phyloP scores from a whole-genome alignment of 2,329 filamentous ascomycete genomes.

The Leptographium galeiforme region DNA sequence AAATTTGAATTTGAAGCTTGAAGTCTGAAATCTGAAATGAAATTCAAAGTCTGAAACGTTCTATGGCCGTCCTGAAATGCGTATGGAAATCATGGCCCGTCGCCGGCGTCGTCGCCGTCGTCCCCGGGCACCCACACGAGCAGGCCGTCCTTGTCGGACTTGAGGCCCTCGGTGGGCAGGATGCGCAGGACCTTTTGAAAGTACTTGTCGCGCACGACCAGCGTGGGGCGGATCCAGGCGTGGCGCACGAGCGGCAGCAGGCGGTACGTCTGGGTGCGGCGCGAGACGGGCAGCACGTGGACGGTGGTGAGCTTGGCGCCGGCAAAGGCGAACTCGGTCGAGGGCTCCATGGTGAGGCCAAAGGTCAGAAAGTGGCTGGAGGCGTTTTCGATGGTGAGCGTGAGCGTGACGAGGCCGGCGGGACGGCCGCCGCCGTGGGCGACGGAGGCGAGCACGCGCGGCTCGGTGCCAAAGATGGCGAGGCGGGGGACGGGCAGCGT shows the following conservation, averaged over 20 bases:
- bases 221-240: conserved; percentile 54
- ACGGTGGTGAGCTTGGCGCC: conserved; percentile 71
- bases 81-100: background rate
- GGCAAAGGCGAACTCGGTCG: conserved; percentile 84
- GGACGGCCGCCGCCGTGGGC: conserved; percentile 12
- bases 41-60: background rate
- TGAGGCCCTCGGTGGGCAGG: conserved; percentile 61
- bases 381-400: conserved; percentile 74
- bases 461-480: conserved; percentile 68
- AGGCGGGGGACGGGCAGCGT: conserved; percentile 67
- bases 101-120: conserved; percentile 13
- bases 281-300: conserved; percentile 70
- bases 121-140: conserved; percentile 46
- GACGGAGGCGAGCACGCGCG: conserved; percentile 60
- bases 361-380: conserved; percentile 93
- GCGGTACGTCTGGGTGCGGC: conserved; percentile 59
- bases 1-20: too few relatives aligned
- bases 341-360: conserved; percentile 81
- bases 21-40: background rate
- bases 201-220: conserved; percentile 76
- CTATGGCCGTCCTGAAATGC: background rate
- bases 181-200: conserved; percentile 85
- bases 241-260: conserved; percentile 55
- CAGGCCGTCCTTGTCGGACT: conserved; percentile 56
- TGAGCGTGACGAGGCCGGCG: conserved; percentile 19